Conservation (phyloP, 129 eudicot species). For the sunflower (Helianthus annuus) region HanXRQr2.0-SUNRISE NC_035433.2:141795621-141796120, state of each 20-base stretch:
- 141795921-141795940: background rate
- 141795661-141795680: conserved; percentile 69
- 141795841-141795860: too few relatives aligned
- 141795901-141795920: background rate
- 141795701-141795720: conserved; percentile 74
- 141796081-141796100: too few relatives aligned
- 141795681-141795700: conserved; percentile 90
- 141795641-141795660: too few relatives aligned
- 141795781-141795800: conserved; percentile 76
- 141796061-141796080: too few relatives aligned
- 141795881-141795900: background rate
- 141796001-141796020: too few relatives aligned
- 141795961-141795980: too few relatives aligned
- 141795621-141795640: conserved; percentile 15
- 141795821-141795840: background rate
- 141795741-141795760: conserved; percentile 85
- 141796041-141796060: too few relatives aligned
- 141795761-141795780: conserved; percentile 75
- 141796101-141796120: too few relatives aligned
- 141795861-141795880: background rate
- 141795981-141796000: too few relatives aligned
- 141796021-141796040: too few relatives aligned
- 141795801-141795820: conserved; percentile 80
- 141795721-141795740: conserved; percentile 73
- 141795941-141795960: background rate